Percentiles rank a stretch among this genome's conserved stretches.
These are phyloP conservation scores for Trichoderma sp. DNA, from an alignment of 2,329 filamentous ascomycete genomes.

Conservation along the genomic window DNA sequence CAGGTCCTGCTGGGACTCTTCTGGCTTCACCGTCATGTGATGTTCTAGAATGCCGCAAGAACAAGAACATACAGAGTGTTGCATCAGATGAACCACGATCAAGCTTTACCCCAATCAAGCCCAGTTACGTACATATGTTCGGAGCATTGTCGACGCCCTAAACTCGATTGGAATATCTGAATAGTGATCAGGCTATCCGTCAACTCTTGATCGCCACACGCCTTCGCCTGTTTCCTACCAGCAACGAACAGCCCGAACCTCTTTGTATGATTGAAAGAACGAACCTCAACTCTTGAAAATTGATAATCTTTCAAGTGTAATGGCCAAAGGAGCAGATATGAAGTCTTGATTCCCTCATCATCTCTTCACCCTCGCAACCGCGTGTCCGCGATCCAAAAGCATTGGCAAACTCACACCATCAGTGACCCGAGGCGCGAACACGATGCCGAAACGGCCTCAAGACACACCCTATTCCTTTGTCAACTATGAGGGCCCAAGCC, in stretches of 20 bases:
- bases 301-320: background rate
- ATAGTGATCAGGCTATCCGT: constrained; percentile 18
- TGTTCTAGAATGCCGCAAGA: too few relatives aligned
- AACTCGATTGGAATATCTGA: constrained; percentile 20
- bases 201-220: background rate
- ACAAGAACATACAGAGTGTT: too few relatives aligned
- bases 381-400: background rate
- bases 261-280: background rate
- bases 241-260: background rate
- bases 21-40: too few relatives aligned
- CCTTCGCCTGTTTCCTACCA: constrained; percentile 2
- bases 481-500: constrained; percentile 17
- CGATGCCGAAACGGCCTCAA: background rate
- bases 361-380: constrained; percentile 6
- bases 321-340: background rate
- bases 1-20: too few relatives aligned
- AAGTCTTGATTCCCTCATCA: background rate
- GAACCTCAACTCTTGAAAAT: background rate
- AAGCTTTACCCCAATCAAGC: background rate
- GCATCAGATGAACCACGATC: too few relatives aligned
- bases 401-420: background rate
- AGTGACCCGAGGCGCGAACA: background rate
- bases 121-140: constrained; percentile 4
- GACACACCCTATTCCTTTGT: constrained; percentile 13
- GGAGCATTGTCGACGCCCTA: constrained; percentile 13